Conservation (phyloP, 257 asterid species). For the Nemophila menziesii region DNA sequence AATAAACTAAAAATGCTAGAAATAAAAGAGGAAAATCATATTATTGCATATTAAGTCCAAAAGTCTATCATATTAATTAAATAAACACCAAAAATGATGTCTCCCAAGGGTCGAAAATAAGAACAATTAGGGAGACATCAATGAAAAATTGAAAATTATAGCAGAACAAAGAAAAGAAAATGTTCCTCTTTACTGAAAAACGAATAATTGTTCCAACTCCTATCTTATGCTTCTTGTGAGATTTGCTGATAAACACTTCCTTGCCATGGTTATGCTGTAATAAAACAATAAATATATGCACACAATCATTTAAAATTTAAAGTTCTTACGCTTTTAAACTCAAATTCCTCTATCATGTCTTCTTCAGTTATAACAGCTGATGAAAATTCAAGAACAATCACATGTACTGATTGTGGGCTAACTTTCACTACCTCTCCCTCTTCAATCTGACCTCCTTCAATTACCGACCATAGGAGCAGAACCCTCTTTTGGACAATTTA, state of each 20-base stretch:
- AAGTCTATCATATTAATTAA: no score
- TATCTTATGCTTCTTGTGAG: conserved; percentile 47
- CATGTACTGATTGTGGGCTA: conserved; percentile 44
- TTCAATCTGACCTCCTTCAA: no score
- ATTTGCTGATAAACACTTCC: conserved; percentile 41
- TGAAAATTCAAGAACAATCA: conserved; percentile 68
- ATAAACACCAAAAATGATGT: no score
- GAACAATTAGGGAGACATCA: background rate
- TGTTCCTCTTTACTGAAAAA: conserved; percentile 55
- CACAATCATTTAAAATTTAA: conserved; percentile 6
- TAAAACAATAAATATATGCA: conserved; percentile 4
- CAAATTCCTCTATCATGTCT: conserved; percentile 56
- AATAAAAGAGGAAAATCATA: no score
- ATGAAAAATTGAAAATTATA: background rate
- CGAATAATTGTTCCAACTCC: conserved; percentile 58
- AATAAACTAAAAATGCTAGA: no score
- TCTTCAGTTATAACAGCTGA: conserved; percentile 46
- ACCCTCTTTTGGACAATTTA: no score
- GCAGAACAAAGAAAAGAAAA: background rate
- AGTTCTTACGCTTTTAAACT: conserved; percentile 43
- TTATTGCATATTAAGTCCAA: no score
- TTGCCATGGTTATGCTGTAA: conserved; percentile 46
- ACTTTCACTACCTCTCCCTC: conserved; percentile 78
- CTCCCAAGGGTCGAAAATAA: background rate
- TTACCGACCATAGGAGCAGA: no score